Evolutionary conservation across 371 early-diverging fungal genomes (phyloP), one percentile per base, ranked within the genome.

Genomic region (Apophysomyces variabilis): DNA sequence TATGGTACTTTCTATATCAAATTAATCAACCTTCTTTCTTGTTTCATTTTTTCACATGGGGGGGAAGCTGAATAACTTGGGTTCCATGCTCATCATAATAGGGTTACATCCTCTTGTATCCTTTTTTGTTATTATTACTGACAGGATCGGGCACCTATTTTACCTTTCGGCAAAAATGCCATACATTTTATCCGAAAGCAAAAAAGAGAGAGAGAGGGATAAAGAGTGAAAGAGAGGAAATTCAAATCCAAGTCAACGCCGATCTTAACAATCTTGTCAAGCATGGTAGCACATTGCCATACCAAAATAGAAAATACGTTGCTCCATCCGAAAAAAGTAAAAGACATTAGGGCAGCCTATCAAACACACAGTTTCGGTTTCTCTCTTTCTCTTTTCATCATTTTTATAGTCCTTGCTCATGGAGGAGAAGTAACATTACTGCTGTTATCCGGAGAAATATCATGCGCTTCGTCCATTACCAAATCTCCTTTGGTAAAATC

Each of bases 401-500:
- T 26, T 26, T 26, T 26, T 26, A 26, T 26, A 26, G 32, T 26
- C 32, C 14, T 16, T 38, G 2, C 4, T 32, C 18, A 69, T 35
- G 16, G 56, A 12, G 16, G 66, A 6, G 11, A 12, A 45, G 46
- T 45, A 45, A 45, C 16, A 45, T 45, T 45, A 18, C 46, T 45
- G 16, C 46, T 45, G 3, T 26, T 26, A 45, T 45, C 46, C 6
- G 46, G 16, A 45, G 46, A 13, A n/a, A 18, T 45, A 45, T 45
- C 46, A 18, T 45, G 46, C 13, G 46, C 46, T 45, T 45, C 46
- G 7, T 45, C 46, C 46, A 45, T 45, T 7, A 82, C 90, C 35
- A 94, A 78, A 66, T 94, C 92, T 0, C 92, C 95, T 38, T 89
- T 93, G 26, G 89, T 86, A 60, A 95, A 85, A 71, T 96, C 91